These are phyloP conservation scores for Xylaria sp. DNA, from an alignment of 2,329 filamentous ascomycete species.

Conservation along the genomic window DNA sequence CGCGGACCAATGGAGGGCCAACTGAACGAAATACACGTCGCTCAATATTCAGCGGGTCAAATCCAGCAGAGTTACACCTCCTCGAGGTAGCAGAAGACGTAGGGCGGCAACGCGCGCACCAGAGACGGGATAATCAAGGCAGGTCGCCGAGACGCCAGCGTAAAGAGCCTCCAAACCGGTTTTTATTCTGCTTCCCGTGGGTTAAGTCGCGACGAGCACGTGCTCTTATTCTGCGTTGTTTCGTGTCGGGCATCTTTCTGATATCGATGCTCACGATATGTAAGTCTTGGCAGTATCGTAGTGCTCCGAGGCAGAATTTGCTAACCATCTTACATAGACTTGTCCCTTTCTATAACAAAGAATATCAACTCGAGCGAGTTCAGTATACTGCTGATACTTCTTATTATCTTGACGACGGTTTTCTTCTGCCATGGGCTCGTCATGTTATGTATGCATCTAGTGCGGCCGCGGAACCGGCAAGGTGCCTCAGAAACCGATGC, in stretches of 20 bases:
- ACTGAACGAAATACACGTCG: conserved; percentile 34
- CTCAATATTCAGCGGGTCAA: conserved; percentile 54
- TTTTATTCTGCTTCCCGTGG: conserved; percentile 67
- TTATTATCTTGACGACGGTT: conserved; percentile 78
- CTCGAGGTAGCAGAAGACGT: conserved; percentile 57
- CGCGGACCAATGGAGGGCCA: conserved; percentile 34
- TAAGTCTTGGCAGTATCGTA: conserved; percentile 57
- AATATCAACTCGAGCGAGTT: conserved; percentile 75
- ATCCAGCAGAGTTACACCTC: conserved; percentile 62
- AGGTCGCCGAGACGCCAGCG: conserved; percentile 35
- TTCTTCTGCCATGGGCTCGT: conserved; percentile 85
- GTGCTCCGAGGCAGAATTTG: neutral
- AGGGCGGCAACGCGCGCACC: conserved; percentile 48
- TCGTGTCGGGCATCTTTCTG: conserved; percentile 74
- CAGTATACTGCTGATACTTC: conserved; percentile 81
- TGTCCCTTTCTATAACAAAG: conserved; percentile 75
- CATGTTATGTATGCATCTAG: conserved; percentile 74
- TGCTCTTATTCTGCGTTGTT: conserved; percentile 67
- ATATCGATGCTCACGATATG: conserved; percentile 70
- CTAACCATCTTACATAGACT: conserved; percentile 63
- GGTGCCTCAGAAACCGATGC: conserved; percentile 10
- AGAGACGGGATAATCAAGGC: conserved; percentile 17
- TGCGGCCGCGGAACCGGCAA: conserved; percentile 56
- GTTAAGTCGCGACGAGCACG: conserved; percentile 65
- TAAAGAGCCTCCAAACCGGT: conserved; percentile 53